Conservation (phyloP, 2,329 filamentous ascomycete genomes). For the Fusarium phyllophilum region DNA sequence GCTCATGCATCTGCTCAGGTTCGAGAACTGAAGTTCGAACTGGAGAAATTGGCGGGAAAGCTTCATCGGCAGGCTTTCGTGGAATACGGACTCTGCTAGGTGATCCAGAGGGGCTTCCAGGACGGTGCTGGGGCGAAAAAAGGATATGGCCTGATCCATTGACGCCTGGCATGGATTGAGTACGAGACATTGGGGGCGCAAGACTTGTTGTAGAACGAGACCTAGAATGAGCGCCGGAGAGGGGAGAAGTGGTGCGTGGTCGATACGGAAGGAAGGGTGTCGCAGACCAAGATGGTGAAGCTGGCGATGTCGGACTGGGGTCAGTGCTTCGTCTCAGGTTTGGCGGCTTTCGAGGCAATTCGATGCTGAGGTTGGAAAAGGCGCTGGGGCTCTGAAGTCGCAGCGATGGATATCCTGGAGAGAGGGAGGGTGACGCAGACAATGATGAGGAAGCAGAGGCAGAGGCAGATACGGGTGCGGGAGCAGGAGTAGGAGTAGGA, state of each 20-base stretch:
- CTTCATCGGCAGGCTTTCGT: slow-evolving; percentile 68
- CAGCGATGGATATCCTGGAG: slow-evolving; percentile 65
- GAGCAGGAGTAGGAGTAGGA: slow-evolving; percentile 66
- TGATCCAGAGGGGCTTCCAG: slow-evolving; percentile 65
- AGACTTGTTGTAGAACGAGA: slow-evolving; percentile 68
- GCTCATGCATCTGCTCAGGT: slow-evolving; percentile 60
- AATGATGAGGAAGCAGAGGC: slow-evolving; percentile 50
- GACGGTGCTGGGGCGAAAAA: slow-evolving; percentile 62
- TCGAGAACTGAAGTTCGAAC: slow-evolving; percentile 66
- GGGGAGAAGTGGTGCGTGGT: slow-evolving; percentile 70
- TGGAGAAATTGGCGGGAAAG: slow-evolving; percentile 66
- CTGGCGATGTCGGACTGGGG: slow-evolving; percentile 62
- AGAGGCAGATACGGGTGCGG: slow-evolving; percentile 54
- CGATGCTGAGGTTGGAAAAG: slow-evolving; percentile 54
- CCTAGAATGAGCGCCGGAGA: slow-evolving; percentile 65
- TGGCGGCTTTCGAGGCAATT: slow-evolving; percentile 61
- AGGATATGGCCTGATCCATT: slow-evolving; percentile 68
- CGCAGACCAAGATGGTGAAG: slow-evolving; percentile 59
- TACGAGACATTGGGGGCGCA: slow-evolving; percentile 68
- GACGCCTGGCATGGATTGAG: slow-evolving; percentile 72
- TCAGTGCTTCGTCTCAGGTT: slow-evolving; percentile 69
- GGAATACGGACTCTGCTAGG: slow-evolving; percentile 63
- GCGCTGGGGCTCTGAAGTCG: slow-evolving; percentile 57
- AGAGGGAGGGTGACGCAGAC: slow-evolving; percentile 48
- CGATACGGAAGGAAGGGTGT: slow-evolving; percentile 64